Evolutionary conservation across 768 basidiomycete genomes (phyloP).

Genomic region (Gelatoporia subvermispora): DNA sequence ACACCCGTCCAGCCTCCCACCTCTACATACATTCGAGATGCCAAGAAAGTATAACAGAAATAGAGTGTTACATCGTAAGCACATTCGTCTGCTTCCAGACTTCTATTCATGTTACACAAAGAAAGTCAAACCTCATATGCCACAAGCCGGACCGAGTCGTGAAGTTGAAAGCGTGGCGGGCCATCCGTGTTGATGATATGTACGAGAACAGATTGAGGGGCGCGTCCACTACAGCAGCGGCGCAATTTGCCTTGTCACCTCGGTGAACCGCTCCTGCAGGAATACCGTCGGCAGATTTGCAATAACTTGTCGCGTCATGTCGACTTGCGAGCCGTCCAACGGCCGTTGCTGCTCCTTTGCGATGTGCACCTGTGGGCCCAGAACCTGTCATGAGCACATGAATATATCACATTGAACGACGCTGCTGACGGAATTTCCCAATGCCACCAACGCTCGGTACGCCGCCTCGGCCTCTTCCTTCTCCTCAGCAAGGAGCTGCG

Average conservation of each 20-base stretch:
- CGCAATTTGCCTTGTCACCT: conserved; percentile 14
- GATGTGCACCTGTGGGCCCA: conserved; percentile 40
- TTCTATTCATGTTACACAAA: no score
- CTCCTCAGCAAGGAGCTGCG: conserved; percentile 39
- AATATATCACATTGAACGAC: not conserved
- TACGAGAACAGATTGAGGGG: no score
- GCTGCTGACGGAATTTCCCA: conserved; percentile 62
- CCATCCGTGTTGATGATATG: no score
- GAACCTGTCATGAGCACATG: not conserved
- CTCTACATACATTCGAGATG: no score
- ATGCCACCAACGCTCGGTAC: conserved; percentile 66
- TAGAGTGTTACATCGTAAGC: no score
- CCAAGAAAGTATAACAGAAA: no score
- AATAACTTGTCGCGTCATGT: conserved; percentile 37
- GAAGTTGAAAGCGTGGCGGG: no score
- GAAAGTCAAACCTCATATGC: no score
- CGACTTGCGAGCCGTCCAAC: conserved; percentile 35
- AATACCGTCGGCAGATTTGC: conserved; percentile 41
- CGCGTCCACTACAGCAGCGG: conserved; percentile 7
- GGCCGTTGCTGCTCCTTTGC: conserved; percentile 33
- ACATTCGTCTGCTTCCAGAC: no score
- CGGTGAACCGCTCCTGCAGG: conserved; percentile 54
- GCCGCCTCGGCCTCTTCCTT: conserved; percentile 63
- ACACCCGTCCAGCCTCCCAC: no score
- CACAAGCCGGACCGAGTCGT: no score